Evolutionary conservation across 2,329 filamentous ascomycete genomes (phyloP).

Genomic region (Arthrobotrys sinensis): DNA sequence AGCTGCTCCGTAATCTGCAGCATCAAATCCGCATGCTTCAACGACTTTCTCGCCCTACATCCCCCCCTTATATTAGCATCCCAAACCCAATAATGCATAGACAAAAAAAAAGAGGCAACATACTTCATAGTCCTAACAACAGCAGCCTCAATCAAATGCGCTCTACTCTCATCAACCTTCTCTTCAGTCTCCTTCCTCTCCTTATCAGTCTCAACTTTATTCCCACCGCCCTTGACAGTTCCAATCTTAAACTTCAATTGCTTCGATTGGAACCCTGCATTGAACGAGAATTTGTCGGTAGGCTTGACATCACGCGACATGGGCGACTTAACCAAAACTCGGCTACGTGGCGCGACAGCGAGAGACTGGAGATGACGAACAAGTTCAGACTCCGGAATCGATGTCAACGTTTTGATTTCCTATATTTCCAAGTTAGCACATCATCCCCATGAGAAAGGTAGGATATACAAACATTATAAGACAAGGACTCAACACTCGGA

Average conservation of each 20-base stretch:
- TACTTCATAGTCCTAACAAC: constrained; percentile 73
- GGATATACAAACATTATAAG: constrained; percentile 25
- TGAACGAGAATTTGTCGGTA: constrained; percentile 76
- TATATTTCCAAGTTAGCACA: constrained; percentile 64
- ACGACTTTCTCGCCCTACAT: constrained; percentile 67
- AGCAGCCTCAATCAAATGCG: constrained; percentile 71
- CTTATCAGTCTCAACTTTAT: constrained; percentile 75
- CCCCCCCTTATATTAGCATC: background rate
- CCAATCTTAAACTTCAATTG: constrained; percentile 78
- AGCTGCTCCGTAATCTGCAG: constrained; percentile 71
- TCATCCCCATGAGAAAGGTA: background rate
- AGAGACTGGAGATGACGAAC: constrained; percentile 77
- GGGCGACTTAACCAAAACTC: constrained; percentile 76
- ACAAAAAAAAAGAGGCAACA: constrained; percentile 42
- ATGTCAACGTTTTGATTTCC: constrained; percentile 76
- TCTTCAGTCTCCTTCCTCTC: constrained; percentile 64
- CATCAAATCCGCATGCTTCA: constrained; percentile 71
- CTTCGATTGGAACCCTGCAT: constrained; percentile 75
- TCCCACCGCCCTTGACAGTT: constrained; percentile 74
- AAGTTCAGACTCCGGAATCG: constrained; percentile 75
- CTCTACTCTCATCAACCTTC: constrained; percentile 70
- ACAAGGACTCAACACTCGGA: constrained; percentile 66
- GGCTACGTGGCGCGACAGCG: constrained; percentile 77
- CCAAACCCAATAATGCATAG: background rate
- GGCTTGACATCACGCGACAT: constrained; percentile 78